Evolutionary conservation across 2,329 filamentous ascomycete species (phyloP), one percentile per base, ranked within the genome.

Genomic region (Diaporthe helianthi): DNA sequence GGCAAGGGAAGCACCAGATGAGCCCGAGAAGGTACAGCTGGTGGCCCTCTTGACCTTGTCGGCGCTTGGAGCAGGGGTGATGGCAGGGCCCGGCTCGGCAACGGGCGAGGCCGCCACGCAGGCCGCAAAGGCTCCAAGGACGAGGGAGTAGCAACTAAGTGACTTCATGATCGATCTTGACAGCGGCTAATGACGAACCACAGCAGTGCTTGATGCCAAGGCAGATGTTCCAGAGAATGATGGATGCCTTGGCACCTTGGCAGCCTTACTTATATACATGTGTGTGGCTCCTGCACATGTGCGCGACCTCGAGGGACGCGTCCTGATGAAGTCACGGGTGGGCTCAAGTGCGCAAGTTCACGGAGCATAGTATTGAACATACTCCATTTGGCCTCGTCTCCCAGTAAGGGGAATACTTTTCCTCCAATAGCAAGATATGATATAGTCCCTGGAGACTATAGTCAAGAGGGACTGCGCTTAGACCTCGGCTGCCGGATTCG

Each of bases 21-120:
- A 83, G 63, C 83, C 81, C 29, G 82, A 86, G 75, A 89, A 88
- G 15, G 85, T 88, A 78, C 87, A 90, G 72, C 72, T 69, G 13
- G 71, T 75, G 22, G 70, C 71, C 26, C 66, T 70, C 26, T 64
- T 60, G 55, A 65, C 24, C 38, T 55, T 44, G 1, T 36, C 33
- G 22, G 69, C 31, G 29, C 51, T 53, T 17, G 67, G 69, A n/a
- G 49, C 54, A 31, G 69, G 67, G 31, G 66, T 69, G 60, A 64
- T 54, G 51, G 52, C 60, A 2, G 66, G 69, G 1, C 10, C 66
- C 1, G 61, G 66, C 55, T 58, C 33, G 55, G 65, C 69, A 15
- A 60, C 66, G 36, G 66, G 66, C 2, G 66, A 65, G 31, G 65
- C 68, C 17, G 33, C 22, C 10, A 54, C 44, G 22, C 64, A 60